A percentile compares a stretch with the other conserved stretches of the same genome.
Conservation (phyloP, 73 alveolate genomes). For the Uronychia setigera region DNA sequence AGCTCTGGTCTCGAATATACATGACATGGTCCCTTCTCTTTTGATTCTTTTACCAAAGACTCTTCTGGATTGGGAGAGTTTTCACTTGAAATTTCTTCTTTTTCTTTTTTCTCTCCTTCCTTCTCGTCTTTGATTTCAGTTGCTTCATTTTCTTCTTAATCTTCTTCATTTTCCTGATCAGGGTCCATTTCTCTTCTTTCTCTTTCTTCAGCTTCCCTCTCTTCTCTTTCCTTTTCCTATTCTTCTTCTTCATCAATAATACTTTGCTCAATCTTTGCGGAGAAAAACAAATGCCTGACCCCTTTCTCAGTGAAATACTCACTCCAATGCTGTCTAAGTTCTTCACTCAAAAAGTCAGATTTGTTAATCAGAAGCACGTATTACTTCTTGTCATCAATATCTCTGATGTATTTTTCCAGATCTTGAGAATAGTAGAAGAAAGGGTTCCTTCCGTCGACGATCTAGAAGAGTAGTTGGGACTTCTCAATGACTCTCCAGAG, state of each 20-base stretch:
- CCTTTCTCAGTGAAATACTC: slow-evolving; percentile 82
- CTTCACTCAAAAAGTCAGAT: slow-evolving; percentile 94
- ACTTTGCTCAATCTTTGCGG: slow-evolving; percentile 90
- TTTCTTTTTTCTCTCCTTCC: slow-evolving; percentile 36
- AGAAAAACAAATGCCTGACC: slow-evolving; percentile 91
- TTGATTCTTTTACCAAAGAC: background rate
- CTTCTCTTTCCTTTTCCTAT: slow-evolving; percentile 70
- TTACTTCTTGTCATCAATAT: slow-evolving; percentile 76
- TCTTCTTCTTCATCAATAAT: slow-evolving; percentile 76
- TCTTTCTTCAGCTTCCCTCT: slow-evolving; percentile 34
- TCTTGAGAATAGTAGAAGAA: slow-evolving; percentile 93
- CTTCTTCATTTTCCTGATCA: slow-evolving; percentile 46
- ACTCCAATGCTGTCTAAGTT: slow-evolving; percentile 92
- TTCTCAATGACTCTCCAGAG: slow-evolving; percentile 98
- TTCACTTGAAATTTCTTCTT: slow-evolving; percentile 11
- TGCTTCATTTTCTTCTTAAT: slow-evolving; percentile 39
- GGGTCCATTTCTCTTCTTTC: slow-evolving; percentile 30
- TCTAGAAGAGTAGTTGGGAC: slow-evolving; percentile 87
- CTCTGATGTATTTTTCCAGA: slow-evolving; percentile 90
- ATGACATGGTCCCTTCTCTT: no score
- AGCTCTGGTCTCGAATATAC: slow-evolving; percentile 52
- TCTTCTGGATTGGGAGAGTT: slow-evolving; percentile 4
- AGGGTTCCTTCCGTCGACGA: slow-evolving; percentile 98
- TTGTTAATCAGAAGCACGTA: slow-evolving; percentile 82
- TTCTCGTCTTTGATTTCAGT: slow-evolving; percentile 46